Evolutionary conservation across 2,329 filamentous ascomycete genomes (phyloP), one percentile per base, ranked within the genome.

Genomic region (Verticillium alfalfae): DNA sequence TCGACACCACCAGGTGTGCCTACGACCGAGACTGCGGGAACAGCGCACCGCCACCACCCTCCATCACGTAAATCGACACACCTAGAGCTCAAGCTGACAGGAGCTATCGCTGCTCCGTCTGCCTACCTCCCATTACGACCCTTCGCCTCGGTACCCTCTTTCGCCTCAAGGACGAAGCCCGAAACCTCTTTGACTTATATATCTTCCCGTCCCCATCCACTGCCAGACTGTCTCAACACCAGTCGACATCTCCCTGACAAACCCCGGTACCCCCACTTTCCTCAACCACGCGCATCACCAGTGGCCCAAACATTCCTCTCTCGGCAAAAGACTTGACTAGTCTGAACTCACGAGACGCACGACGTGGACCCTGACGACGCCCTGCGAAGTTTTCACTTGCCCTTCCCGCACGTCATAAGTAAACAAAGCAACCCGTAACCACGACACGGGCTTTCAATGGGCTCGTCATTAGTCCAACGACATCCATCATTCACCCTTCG

Each of bases 401-500:
- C 26, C 34, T 31, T 56, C 4, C 34, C 54, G 54, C 10, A 34
- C 31, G 26, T 26, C 22, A 56, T 15, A 13, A 56, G 13, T 5
- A 16, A 4, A 26, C 34, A 13, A 18, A 34, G 18, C 26, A 26
- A 18, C 31, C 22, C 9, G 8, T n/a, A 18, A 16, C 45, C 12
- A 8, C 26, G 26, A 9, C 45, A 52, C n/a, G 22, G 31, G 34
- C 5, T 64, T 58, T 64, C 65, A 57, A 66, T 66, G 65, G 65
- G 65, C 57, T 63, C 64, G 56, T 60, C 62, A 66, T 59, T 60
- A 60, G 61, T 49, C 39, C 59, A 56, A 12, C 57, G 64, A 61
- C 65, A 65, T n/a, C 39, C 59, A 34, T 62, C 64, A n/a, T 64
- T 59, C 64, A 66, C 59, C 41, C 45, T 66, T 57, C 59, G 59